Percentiles rank a stretch among this genome's conserved stretches.
These are phyloP conservation scores for Picea abies DNA, from an alignment of 83 land plant genomes.

Conservation along the genomic window DNA sequence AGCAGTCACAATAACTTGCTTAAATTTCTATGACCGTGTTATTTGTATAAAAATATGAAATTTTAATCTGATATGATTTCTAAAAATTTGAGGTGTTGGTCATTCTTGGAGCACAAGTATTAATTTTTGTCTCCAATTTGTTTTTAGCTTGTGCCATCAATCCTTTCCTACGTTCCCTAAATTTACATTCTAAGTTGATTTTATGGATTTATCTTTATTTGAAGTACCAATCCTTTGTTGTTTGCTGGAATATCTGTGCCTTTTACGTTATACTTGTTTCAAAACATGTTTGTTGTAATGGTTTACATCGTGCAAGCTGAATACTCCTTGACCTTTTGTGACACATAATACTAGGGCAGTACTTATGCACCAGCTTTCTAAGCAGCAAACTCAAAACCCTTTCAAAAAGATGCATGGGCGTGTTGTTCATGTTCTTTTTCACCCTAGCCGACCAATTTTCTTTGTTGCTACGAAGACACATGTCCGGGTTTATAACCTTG, in stretches of 20 bases:
- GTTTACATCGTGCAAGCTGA: not conserved
- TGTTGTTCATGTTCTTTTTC: conserved; percentile 78
- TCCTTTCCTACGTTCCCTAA: not conserved
- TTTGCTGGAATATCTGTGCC: not conserved
- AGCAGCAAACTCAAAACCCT: conserved; percentile 75
- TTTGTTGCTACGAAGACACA: conserved; percentile 85
- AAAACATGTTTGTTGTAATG: not conserved
- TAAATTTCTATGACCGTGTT: not conserved
- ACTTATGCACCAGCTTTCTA: conserved; percentile 91
- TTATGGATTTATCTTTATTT: not conserved
- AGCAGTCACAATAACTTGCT: not conserved
- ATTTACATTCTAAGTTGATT: not conserved
- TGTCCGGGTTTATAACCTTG: conserved; percentile 88
- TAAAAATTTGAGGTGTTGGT: not conserved
- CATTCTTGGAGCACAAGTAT: not conserved
- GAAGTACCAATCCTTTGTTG: not conserved
- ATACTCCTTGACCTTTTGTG: conserved; percentile 44
- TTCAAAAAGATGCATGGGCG: conserved; percentile 81
- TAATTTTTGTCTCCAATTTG: not conserved
- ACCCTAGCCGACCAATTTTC: conserved; percentile 76
- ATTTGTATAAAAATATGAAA: not conserved
- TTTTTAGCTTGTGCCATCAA: not conserved
- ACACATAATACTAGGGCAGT: conserved; percentile 78
- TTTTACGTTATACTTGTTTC: not conserved
- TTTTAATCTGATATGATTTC: not conserved